A percentile compares a stretch with the other conserved stretches of the same genome.
Conservation (phyloP, 768 basidiomycete species). For the Lyophyllum shimeji region DNA sequence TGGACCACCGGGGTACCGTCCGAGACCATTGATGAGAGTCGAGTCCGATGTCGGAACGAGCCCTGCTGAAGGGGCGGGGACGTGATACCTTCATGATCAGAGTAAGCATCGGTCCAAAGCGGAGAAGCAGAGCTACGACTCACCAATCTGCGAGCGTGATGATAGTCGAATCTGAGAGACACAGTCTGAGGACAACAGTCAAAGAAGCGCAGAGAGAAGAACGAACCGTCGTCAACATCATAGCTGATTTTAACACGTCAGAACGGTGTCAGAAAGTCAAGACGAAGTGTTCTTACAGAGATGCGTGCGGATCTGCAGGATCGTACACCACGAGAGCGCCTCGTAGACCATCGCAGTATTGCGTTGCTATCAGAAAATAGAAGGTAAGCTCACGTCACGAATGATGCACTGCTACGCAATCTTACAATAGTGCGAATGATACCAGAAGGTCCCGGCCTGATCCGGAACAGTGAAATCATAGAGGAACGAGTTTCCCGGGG, state of each 20-base stretch:
- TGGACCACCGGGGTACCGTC: conserved; percentile 28
- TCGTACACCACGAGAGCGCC: background rate
- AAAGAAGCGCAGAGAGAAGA: background rate
- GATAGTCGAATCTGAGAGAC: background rate
- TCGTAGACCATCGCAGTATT: background rate
- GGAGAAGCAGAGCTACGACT: too few relatives aligned
- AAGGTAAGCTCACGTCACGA: too few relatives aligned
- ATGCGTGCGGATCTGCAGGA: background rate
- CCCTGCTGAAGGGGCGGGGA: background rate
- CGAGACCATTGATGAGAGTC: conserved; percentile 36
- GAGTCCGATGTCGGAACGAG: conserved; percentile 5
- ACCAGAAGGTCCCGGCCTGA: conserved; percentile 7
- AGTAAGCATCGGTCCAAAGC: too few relatives aligned
- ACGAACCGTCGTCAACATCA: background rate
- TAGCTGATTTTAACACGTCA: background rate
- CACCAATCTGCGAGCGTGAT: conserved; percentile 3
- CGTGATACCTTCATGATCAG: conserved; percentile 44
- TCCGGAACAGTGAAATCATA: conserved; percentile 25
- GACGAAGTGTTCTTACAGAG: background rate
- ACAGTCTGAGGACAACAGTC: background rate
- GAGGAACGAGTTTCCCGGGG: conserved; percentile 35
- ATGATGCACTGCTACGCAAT: too few relatives aligned
- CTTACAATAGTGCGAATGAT: conserved; percentile 6
- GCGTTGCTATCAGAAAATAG: too few relatives aligned
- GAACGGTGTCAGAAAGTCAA: background rate